Evolutionary conservation across 1,284 basidiomycete genomes (phyloP).

Genomic region (Cerrena zonata): DNA sequence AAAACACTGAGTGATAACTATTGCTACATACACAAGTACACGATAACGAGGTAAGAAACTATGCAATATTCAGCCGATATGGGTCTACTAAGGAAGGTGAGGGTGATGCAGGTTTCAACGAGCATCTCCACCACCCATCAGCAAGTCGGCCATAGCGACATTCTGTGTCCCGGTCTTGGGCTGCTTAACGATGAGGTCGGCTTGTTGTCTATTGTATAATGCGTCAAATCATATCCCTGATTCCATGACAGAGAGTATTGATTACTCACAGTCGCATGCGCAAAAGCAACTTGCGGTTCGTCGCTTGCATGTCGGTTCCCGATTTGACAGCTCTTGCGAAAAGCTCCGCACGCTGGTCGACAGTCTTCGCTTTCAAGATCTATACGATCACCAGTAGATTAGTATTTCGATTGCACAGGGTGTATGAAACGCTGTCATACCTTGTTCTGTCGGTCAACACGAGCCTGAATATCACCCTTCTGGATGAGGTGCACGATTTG

Average conservation of each 20-base stretch:
- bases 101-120: neutral
- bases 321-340: slow-evolving; percentile 70
- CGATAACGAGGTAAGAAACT: neutral
- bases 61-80: neutral
- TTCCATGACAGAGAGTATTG: neutral
- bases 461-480: slow-evolving; percentile 65
- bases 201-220: slow-evolving; percentile 65
- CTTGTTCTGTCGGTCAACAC: slow-evolving; percentile 79
- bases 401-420: neutral
- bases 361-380: slow-evolving; percentile 71
- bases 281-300: slow-evolving; percentile 69
- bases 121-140: neutral
- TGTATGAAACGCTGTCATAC: slow-evolving; percentile 28
- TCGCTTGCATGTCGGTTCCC: slow-evolving; percentile 61
- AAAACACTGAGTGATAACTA: neutral
- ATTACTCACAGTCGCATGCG: slow-evolving; percentile 66
- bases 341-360: slow-evolving; percentile 66
- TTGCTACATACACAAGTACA: neutral
- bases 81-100: neutral
- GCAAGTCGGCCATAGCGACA: neutral
- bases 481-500: slow-evolving; percentile 73
- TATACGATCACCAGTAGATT: neutral
- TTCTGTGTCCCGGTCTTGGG: slow-evolving; percentile 7
- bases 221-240: slow-evolving; percentile 1
- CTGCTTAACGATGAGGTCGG: slow-evolving; percentile 47